Base-by-base conservation (phyloP, 2,329 filamentous ascomycete species). In the Westerdykella aurantiaca region DNA sequence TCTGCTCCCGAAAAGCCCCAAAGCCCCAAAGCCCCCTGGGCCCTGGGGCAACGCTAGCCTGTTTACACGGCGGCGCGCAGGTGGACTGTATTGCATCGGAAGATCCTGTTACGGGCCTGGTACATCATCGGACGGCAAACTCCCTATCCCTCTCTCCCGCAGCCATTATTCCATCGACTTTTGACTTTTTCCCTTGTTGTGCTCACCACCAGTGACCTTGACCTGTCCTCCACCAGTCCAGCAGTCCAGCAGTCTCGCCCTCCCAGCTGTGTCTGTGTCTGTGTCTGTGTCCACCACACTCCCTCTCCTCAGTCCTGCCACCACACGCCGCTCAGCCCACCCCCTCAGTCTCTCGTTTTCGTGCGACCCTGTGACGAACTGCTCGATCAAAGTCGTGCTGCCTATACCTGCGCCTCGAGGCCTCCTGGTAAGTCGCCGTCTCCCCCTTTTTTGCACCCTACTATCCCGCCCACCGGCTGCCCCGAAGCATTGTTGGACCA, bases 151-250 rank as follows among this genome's bases (percentile, higher is more conserved):
- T 42, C 39, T 42, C 25, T 10, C 11, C 25, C 25, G 25, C 25
- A 29, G 25, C 11, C 25, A 10, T 29, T 46, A 43, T 47, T 42
- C 43, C 43, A 41, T 34, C 33, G 47, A 49, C 29, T 52, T 46
- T 46, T 43, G 51, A 42, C 43, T 45, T 46, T 52, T 49, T 47
- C 49, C 48, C 53, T n/a, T n/a, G n/a, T n/a, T 49, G 54, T 55
- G 51, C 51, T 44, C 41, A 22, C 34, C 44, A 31, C 38, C 40
- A 35, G 34, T 21, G 3, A 21, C 18, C 18, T 21, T 21, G 3
- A 21, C 18, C 18, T 21, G 18, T 21, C 18, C 18, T 21, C 18
- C 18, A 21, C 18, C 37, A 31, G 41, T 42, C 45, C 46, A 23
- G 25, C 37, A 14, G 41, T 25, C 38, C 18, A 21, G 40, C 45